Base-by-base conservation (phyloP, 768 basidiomycete genomes). In the Tephrocybe sp. region DNA sequence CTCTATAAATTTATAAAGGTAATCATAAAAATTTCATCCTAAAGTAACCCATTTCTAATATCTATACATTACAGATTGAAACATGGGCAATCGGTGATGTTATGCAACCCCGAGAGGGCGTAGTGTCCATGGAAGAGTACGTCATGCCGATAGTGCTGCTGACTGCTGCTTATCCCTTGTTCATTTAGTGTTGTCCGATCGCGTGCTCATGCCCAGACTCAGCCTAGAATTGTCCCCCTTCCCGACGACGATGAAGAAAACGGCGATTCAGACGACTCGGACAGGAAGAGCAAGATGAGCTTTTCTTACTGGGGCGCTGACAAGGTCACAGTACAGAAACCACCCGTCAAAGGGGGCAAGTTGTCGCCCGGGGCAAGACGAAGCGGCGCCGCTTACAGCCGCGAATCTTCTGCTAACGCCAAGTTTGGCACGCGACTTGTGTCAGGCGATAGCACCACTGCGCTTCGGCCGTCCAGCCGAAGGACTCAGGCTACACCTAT, bases 241-340 rank as follows among this genome's bases (percentile, higher is more conserved):
- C 85, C 85, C 22, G 80, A 83, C 49, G 85, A 85, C 51, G 76
- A 80, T 23, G 83, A 73, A 5, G 77, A 67, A 14, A 80, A 60
- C 14, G 68, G 63, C 17, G 88, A 90, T 23, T 91, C 90, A 3
- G 87, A 89, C 58, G 88, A 92, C 60, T 92, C 89, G 10, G 90
- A 92, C 65, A 82, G 85, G 71, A 89, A 91, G 73, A 89, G 85
- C 74, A 92, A 92, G 67, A 92, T 92, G 91, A 89, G 88, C 72
- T 92, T 92, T 70, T 92, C 89, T 5, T 94, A 92, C 63, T 92
- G 90, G 89, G 90, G 91, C 20, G 91, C 91, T 30, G 91, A 93
- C 72, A 91, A 91, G 69, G 79, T 93, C 60, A 93, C 91, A 1
- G 80, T 93, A 17, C 88, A 91, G 65, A 88, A 88, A 59, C 88